Base-by-base conservation (phyloP, 495 filamentous ascomycete species). In the Tetracladium setigerum region DNA sequence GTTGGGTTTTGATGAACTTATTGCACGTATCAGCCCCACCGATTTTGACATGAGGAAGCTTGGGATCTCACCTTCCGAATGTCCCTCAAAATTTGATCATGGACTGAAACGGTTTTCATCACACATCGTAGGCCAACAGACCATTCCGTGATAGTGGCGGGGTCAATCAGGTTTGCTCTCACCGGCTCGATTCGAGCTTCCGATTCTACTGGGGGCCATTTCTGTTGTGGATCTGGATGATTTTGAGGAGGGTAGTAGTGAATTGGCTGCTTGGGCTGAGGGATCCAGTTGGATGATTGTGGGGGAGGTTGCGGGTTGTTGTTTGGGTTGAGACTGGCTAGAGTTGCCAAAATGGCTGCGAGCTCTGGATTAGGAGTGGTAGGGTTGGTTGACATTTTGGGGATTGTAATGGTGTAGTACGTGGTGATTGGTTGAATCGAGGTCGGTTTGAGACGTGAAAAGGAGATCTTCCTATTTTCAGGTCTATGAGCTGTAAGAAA, bases 121-220 rank as follows among this genome's bases (percentile, higher is more conserved):
- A 86, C 69, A 67, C 79, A 75, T 48, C 71, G 70, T 12, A 86
- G 63, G 9, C 78, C 84, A 12, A 71, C 56, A 14, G 73, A 72
- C 80, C 81, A 88, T 38, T 82, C 76, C 1, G 72, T 81, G 47
- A 88, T 83, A 12, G 65, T 73, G 16, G 76, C 62, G n/a, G 80
- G 68, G 55, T 79, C 73, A 30, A 69, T 54, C 4, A 31, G 22
- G 7, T 27, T 27, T 27, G 7, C 7, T 7, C 7, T 27, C 7
- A 3, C 7, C 22, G 22, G 22, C 7, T 27, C 43, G 1, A 48
- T 10, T 9, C 49, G 48, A 16, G 11, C 36, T 9, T 35, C 38
- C 18, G 19, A 44, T 33, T 16, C 18, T 38, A 38, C 37, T 5
- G 41, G 13, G 7, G 31, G 32, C n/a, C 14, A 36, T 12, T 38